Evolutionary conservation across 176 grass and related monocot species (phyloP).

Genomic region (Bothriochloa decipiens): DNA sequence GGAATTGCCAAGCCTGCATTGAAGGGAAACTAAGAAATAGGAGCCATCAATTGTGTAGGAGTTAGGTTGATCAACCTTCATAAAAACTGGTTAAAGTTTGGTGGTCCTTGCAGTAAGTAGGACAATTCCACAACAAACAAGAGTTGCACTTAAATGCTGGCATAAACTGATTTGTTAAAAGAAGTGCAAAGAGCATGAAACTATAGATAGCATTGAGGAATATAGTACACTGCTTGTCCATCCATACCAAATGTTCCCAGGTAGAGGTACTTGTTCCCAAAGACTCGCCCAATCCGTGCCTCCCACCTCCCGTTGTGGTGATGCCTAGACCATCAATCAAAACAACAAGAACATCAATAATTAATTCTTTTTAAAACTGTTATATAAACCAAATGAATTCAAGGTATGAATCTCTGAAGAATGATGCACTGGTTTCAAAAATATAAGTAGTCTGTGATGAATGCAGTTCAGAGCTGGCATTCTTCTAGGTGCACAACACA

Average conservation of each 20-base stretch:
- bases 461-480: background rate
- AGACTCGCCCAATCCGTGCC: conserved; percentile 76
- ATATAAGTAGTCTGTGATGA: background rate
- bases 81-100: conserved; percentile 53
- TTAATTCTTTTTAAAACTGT: background rate
- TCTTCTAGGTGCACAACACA: background rate
- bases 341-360: background rate
- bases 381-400: background rate
- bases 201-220: background rate
- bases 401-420: background rate
- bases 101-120: conserved; percentile 34
- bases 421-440: background rate
- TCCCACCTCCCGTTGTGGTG: conserved; percentile 97
- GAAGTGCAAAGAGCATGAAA: conserved; percentile 37
- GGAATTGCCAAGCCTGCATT: conserved; percentile 35
- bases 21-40: conserved; percentile 40
- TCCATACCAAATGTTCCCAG: conserved; percentile 81
- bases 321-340: conserved; percentile 63
- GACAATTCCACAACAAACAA: conserved; percentile 49
- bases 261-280: conserved; percentile 94
- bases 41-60: conserved; percentile 46
- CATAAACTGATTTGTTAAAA: conserved; percentile 21
- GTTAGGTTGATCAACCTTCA: conserved; percentile 53
- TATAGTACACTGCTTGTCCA: conserved; percentile 7
- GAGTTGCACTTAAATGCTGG: conserved; percentile 38